These are phyloP conservation scores for Aureobasidium melanogenum DNA, from an alignment of 2,329 filamentous ascomycete genomes.

Conservation along the genomic window DNA sequence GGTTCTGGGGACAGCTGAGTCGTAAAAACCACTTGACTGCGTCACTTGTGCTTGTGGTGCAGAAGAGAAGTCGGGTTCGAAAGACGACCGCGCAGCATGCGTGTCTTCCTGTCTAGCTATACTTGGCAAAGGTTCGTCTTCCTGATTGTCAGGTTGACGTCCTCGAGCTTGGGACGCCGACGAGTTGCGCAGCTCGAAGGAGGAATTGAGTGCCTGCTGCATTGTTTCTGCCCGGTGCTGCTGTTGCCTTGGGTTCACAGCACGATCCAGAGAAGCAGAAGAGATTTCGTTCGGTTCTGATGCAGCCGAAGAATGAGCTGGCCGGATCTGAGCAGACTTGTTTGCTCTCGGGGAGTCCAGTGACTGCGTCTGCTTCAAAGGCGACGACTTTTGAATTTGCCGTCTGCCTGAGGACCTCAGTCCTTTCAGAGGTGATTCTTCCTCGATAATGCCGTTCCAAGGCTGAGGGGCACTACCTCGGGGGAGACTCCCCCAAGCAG, in stretches of 20 bases:
- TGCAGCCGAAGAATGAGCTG: not conserved
- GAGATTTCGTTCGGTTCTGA: not conserved
- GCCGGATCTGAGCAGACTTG: not conserved
- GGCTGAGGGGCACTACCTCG: not conserved
- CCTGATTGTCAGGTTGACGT: not conserved
- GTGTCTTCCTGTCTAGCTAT: not conserved
- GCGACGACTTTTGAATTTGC: not conserved
- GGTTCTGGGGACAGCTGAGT: not conserved
- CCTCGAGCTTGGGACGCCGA: not conserved
- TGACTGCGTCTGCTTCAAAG: not conserved
- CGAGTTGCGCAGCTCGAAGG: not conserved
- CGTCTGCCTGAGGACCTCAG: not conserved
- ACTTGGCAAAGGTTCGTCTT: no score
- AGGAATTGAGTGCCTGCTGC: not conserved
- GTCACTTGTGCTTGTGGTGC: not conserved
- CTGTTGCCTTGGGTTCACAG: not conserved
- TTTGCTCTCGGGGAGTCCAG: not conserved
- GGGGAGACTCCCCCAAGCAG: constrained; percentile 5
- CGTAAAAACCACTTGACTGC: not conserved
- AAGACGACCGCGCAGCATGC: not conserved
- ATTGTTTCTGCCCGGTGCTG: not conserved
- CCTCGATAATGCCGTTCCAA: not conserved
- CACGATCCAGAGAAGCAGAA: not conserved
- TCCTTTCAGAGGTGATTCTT: constrained; percentile 1
- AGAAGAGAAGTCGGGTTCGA: not conserved